These are phyloP conservation scores for Pseudozyma pruni DNA, from an alignment of 1,284 basidiomycete genomes.

Conservation along the genomic window DNA sequence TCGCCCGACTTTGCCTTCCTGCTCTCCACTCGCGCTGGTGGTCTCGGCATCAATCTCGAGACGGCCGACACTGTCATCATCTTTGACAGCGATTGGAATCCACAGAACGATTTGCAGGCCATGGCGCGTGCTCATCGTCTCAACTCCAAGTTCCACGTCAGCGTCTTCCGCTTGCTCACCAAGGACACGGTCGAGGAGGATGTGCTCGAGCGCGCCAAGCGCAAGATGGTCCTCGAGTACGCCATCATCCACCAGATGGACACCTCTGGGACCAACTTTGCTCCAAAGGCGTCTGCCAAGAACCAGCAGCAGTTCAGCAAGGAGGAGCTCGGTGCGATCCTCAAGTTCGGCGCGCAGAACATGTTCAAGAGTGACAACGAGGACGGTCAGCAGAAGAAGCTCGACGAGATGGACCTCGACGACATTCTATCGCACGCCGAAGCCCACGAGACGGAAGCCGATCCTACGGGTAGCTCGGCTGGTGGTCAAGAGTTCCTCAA, in stretches of 20 bases:
- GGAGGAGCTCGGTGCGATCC: constrained; percentile 96
- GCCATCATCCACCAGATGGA: constrained; percentile 99
- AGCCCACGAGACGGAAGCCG: constrained; percentile 90
- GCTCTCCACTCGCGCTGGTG: constrained; percentile 64
- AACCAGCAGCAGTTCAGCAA: constrained; percentile 82
- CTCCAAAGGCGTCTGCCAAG: constrained; percentile 72
- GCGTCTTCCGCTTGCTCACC: constrained; percentile 94
- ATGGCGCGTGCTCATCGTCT: constrained; percentile 86
- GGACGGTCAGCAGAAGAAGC: constrained; percentile 88
- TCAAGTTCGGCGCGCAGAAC: constrained; percentile 98
- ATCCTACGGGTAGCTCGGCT: constrained; percentile 78
- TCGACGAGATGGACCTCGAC: constrained; percentile 99
- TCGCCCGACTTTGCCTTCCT: constrained; percentile 74
- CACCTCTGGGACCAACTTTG: constrained; percentile 94
- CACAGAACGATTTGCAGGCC: constrained; percentile 97
- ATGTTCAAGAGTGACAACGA: constrained; percentile 98
- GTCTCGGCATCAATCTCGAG: constrained; percentile 71
- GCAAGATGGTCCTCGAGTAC: constrained; percentile 99
- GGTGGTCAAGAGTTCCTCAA: constrained; percentile 97
- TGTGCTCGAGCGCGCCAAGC: constrained; percentile 94
- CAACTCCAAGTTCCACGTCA: constrained; percentile 86
- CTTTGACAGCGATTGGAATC: constrained; percentile 89
- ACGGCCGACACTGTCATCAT: constrained; percentile 99
- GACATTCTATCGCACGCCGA: constrained; percentile 97
- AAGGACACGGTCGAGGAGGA: constrained; percentile 99